Conservation (phyloP, 495 filamentous ascomycete species). For the Penicillium longicatenatum region DNA sequence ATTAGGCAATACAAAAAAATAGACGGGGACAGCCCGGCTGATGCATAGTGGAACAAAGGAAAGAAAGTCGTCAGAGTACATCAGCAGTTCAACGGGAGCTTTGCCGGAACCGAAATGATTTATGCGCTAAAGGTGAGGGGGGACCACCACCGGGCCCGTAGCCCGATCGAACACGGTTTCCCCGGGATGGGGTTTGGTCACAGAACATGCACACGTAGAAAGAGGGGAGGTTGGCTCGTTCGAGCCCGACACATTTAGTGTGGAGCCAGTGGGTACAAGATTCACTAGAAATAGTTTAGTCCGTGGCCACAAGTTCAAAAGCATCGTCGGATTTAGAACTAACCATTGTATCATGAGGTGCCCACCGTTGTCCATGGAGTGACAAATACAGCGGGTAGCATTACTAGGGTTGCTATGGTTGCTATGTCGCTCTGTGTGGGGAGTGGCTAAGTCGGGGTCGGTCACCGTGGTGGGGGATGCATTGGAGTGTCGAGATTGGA, state of each 20-base stretch:
- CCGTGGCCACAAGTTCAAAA: background rate
- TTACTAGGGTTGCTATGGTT: conserved; percentile 55
- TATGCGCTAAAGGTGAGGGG: conserved; percentile 66
- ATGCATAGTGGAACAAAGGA: conserved; percentile 29
- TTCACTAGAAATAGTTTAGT: conserved; percentile 55
- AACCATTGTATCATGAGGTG: conserved; percentile 85
- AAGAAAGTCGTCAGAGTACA: conserved; percentile 27
- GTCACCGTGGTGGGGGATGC: conserved; percentile 69
- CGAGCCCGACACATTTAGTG: conserved; percentile 73
- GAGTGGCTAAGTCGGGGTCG: conserved; percentile 66
- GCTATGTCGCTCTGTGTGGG: conserved; percentile 60
- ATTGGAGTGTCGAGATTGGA: conserved; percentile 40
- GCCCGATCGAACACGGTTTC: conserved; percentile 61
- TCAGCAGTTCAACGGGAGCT: conserved; percentile 13
- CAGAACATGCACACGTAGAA: conserved; percentile 85
- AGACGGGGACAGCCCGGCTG: conserved; percentile 22
- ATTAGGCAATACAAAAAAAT: conserved; percentile 30
- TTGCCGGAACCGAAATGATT: conserved; percentile 56
- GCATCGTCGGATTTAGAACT: conserved; percentile 18
- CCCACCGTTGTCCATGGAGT: conserved; percentile 63
- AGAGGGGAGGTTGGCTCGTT: conserved; percentile 61
- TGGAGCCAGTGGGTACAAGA: conserved; percentile 88
- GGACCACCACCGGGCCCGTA: conserved; percentile 47
- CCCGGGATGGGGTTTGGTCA: conserved; percentile 70
- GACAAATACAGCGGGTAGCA: conserved; percentile 75